Percentiles rank a stretch among this genome's conserved stretches.
These are phyloP conservation scores for Brasenia schreberi DNA, from an alignment of 164 flowering plant species.

Conservation along the genomic window DNA sequence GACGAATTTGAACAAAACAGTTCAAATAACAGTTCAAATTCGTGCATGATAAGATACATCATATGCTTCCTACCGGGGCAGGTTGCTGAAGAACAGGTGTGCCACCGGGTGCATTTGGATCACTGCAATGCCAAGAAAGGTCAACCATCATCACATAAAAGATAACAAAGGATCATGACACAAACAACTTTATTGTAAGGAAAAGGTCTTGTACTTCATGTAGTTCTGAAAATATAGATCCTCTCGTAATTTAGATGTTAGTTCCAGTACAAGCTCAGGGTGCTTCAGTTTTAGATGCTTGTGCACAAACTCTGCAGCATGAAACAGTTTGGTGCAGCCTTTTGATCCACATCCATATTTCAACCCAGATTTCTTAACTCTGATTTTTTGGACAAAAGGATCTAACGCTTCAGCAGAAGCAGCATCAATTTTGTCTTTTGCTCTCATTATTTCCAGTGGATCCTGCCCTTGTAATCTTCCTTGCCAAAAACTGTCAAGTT, in stretches of 20 bases:
- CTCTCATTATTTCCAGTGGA: slow-evolving; percentile 87
- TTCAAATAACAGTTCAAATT: too few species aligned
- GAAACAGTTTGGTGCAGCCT: slow-evolving; percentile 98
- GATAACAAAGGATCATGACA: too few species aligned
- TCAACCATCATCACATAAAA: too few species aligned
- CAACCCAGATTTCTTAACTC: slow-evolving; percentile 99
- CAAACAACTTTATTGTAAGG: too few species aligned
- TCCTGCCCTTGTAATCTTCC: slow-evolving; percentile 73
- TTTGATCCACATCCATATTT: slow-evolving; percentile 99
- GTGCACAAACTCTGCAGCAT: slow-evolving; percentile 95
- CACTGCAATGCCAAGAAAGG: slow-evolving; percentile 35
- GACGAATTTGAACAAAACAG: too few species aligned
- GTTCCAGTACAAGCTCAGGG: slow-evolving; percentile 71
- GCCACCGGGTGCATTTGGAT: slow-evolving; percentile 94
- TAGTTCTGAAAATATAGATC: slow-evolving; percentile 91
- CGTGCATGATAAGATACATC: too few species aligned
- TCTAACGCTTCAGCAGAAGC: slow-evolving; percentile 77
- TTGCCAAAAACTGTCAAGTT: slow-evolving; percentile 77
- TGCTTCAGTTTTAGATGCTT: slow-evolving; percentile 94
- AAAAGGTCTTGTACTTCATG: slow-evolving; percentile 55
- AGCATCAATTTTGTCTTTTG: slow-evolving; percentile 89
- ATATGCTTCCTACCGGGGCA: slow-evolving; percentile 28
- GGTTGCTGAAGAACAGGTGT: slow-evolving; percentile 86
- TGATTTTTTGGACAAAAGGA: slow-evolving; percentile 85
- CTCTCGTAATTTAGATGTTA: slow-evolving; percentile 83